Evolutionary conservation across 495 filamentous ascomycete genomes (phyloP).

Genomic region (Letharia lupina): DNA sequence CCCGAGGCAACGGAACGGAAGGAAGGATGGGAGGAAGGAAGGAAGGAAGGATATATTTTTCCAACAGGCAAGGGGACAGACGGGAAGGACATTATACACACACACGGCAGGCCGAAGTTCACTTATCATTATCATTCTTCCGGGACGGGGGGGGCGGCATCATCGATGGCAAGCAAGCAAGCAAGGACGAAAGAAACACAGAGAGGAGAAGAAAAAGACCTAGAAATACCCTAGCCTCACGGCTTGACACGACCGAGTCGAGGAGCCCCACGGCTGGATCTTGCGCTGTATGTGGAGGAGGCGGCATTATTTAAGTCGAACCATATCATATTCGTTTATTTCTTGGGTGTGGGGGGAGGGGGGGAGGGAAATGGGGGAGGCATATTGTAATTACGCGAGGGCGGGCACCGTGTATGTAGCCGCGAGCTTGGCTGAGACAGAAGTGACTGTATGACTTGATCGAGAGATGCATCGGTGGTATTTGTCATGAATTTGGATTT

Average conservation of each 20-base stretch:
- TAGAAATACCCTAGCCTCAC: slow-evolving; percentile 33
- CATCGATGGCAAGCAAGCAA: background rate
- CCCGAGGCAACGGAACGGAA: background rate
- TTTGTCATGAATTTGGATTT: background rate
- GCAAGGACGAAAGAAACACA: background rate
- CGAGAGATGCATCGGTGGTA: background rate
- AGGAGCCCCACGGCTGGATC: background rate
- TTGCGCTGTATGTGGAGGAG: slow-evolving; percentile 4
- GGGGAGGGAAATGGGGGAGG: background rate
- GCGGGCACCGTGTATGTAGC: background rate
- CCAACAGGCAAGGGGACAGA: too few species aligned
- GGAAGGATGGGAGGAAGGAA: background rate
- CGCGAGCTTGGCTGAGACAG: background rate
- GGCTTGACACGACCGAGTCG: slow-evolving; percentile 17
- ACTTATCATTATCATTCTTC: too few species aligned
- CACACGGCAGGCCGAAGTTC: background rate
- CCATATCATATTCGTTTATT: background rate
- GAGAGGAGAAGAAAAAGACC: slow-evolving; percentile 12
- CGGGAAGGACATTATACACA: background rate
- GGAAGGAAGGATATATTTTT: background rate
- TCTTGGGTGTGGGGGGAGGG: background rate
- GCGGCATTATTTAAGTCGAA: background rate
- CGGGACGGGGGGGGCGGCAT: background rate
- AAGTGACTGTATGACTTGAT: background rate
- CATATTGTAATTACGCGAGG: slow-evolving; percentile 7